Percentiles rank a stretch among this genome's conserved stretches.
Evolutionary conservation across 306 rosid genomes (phyloP).

Genomic region (Fragaria vesca): DNA sequence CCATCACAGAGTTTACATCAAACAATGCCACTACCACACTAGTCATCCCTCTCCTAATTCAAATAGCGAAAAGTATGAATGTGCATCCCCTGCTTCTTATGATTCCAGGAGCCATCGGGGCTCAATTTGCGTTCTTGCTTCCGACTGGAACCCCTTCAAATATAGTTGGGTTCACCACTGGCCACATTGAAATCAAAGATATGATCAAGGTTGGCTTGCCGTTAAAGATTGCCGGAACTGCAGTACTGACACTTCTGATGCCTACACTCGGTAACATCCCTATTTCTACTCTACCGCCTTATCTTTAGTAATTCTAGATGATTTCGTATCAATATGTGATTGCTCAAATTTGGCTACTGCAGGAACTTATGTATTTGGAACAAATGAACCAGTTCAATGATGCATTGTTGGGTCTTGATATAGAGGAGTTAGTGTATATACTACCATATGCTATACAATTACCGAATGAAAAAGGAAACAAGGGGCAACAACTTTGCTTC

Average conservation of each 20-base stretch:
- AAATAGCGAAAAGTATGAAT: conserved; percentile 60
- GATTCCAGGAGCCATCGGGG: conserved; percentile 80
- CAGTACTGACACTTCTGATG: conserved; percentile 57
- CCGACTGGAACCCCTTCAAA: conserved; percentile 87
- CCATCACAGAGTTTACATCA: conserved; percentile 77
- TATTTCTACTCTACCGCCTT: not conserved
- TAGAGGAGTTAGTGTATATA: not conserved
- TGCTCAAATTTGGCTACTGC: conserved; percentile 25
- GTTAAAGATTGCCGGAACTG: conserved; percentile 62
- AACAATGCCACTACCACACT: conserved; percentile 86
- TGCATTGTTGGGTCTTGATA: not conserved
- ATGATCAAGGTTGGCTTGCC: conserved; percentile 80
- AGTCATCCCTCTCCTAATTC: conserved; percentile 59
- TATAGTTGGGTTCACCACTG: conserved; percentile 76
- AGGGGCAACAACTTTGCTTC: not conserved
- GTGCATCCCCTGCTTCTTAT: conserved; percentile 75
- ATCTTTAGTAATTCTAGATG: not conserved
- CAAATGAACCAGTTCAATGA: conserved; percentile 19
- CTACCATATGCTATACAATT: not conserved
- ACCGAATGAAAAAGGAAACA: not conserved
- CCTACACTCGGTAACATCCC: conserved; percentile 66
- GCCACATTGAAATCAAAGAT: conserved; percentile 62
- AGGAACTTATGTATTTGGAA: conserved; percentile 68
- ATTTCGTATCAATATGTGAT: not conserved
- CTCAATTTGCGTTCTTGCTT: conserved; percentile 73